phyloP scores from a whole-genome alignment of 345 rosid species.

The Anastatica hierochuntica region DNA sequence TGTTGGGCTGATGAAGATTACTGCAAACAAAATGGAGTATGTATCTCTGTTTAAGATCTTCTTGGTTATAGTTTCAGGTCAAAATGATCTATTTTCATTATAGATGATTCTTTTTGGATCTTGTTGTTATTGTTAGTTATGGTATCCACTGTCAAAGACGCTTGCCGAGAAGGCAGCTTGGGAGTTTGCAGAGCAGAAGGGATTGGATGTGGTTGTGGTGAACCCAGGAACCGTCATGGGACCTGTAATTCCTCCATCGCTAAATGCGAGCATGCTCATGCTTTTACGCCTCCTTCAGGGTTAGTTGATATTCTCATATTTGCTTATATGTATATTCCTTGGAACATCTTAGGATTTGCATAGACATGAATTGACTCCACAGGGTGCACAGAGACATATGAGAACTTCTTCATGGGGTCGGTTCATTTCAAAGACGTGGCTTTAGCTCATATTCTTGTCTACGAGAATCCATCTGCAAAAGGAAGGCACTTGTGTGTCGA shows the following conservation, averaged over 20 bases:
- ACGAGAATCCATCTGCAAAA: constrained; percentile 62
- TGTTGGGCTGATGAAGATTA: constrained; percentile 79
- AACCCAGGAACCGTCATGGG: constrained; percentile 96
- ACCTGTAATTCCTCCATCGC: constrained; percentile 56
- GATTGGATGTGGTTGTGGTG: constrained; percentile 79
- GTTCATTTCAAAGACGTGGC: constrained; percentile 94
- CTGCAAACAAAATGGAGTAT: constrained; percentile 61
- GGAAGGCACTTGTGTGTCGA: constrained; percentile 90
- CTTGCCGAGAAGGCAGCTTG: constrained; percentile 92
- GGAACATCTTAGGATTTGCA: not conserved
- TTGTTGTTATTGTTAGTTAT: constrained; percentile 39
- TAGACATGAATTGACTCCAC: not conserved
- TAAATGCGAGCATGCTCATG: constrained; percentile 82
- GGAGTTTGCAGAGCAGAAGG: constrained; percentile 69
- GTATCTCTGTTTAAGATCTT: not conserved
- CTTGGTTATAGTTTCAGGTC: not conserved
- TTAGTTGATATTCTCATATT: not conserved
- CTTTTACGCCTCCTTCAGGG: constrained; percentile 68
- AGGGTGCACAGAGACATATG: constrained; percentile 79
- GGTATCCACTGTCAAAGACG: constrained; percentile 85
- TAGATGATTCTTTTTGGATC: constrained; percentile 4
- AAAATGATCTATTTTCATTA: not conserved
- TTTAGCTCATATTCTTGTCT: constrained; percentile 71
- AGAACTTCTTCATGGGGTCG: constrained; percentile 74
- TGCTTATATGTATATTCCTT: not conserved